These are phyloP conservation scores for Hypoxylon sp. DNA, from an alignment of 2,329 filamentous ascomycete species.

Conservation along the genomic window DNA sequence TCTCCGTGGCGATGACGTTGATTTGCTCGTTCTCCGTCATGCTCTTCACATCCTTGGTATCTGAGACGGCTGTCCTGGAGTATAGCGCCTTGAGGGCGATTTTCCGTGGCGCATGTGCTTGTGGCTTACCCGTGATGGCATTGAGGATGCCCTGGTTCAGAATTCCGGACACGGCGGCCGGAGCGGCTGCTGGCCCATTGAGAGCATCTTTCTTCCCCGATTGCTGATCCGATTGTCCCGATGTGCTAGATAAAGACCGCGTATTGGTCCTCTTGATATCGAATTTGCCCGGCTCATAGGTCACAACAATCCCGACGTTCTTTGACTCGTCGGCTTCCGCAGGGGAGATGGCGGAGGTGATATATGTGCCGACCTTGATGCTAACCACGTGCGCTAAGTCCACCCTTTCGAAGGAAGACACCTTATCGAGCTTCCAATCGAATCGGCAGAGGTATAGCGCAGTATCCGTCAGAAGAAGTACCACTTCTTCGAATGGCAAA, in stretches of 20 bases:
- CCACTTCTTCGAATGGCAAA: conserved; percentile 84
- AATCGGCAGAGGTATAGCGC: conserved; percentile 91
- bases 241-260: conserved; percentile 72
- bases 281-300: conserved; percentile 75
- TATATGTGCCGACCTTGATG: conserved; percentile 84
- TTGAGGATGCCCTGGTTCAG: conserved; percentile 40
- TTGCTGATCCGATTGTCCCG: conserved; percentile 43
- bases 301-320: conserved; percentile 85
- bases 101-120: conserved; percentile 49
- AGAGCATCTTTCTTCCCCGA: conserved; percentile 23
- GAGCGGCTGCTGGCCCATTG: conserved; percentile 3
- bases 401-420: conserved; percentile 88
- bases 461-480: conserved; percentile 84
- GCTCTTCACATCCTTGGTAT: conserved; percentile 57
- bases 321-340: conserved; percentile 78
- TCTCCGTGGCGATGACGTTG: conserved; percentile 75
- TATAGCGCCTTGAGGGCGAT: conserved; percentile 67
- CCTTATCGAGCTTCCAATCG: conserved; percentile 95
- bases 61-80: conserved; percentile 61
- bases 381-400: conserved; percentile 76
- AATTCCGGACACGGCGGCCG: conserved; percentile 29
- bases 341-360: conserved; percentile 84
- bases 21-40: conserved; percentile 66
- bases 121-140: conserved; percentile 40
- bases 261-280: conserved; percentile 86